A percentile compares a stretch with the other conserved stretches of the same genome.
Conservation (phyloP, 2,329 filamentous ascomycete genomes). For the Alternaria gansuensis region DNA sequence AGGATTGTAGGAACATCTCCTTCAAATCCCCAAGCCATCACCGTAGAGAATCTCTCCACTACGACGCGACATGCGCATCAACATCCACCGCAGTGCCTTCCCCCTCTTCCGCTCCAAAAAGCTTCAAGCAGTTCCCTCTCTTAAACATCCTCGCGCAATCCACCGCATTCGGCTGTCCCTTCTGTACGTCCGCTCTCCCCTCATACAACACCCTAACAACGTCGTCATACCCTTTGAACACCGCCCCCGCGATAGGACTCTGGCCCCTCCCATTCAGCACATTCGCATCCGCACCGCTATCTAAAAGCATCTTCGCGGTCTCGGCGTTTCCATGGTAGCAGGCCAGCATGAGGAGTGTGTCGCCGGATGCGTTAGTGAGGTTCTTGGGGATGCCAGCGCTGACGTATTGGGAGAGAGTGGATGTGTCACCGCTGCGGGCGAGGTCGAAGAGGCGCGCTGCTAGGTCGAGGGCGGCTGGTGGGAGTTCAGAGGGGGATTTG, state of each 20-base stretch:
- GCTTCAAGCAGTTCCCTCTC: slow-evolving; percentile 46
- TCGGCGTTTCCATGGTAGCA: slow-evolving; percentile 73
- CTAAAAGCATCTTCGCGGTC: slow-evolving; percentile 68
- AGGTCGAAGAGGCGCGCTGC: slow-evolving; percentile 73
- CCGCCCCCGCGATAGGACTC: slow-evolving; percentile 73
- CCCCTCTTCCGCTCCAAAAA: slow-evolving; percentile 42
- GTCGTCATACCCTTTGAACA: slow-evolving; percentile 74
- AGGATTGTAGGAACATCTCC: neutral
- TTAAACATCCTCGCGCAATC: slow-evolving; percentile 60
- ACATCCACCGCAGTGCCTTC: slow-evolving; percentile 20
- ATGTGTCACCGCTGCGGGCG: slow-evolving; percentile 67
- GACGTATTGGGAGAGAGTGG: slow-evolving; percentile 70
- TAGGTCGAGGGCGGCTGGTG: slow-evolving; percentile 72
- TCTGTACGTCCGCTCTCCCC: slow-evolving; percentile 53
- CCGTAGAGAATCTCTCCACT: neutral
- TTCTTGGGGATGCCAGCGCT: slow-evolving; percentile 72
- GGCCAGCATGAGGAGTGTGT: slow-evolving; percentile 78
- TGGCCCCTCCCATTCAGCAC: slow-evolving; percentile 73
- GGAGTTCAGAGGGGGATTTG: slow-evolving; percentile 53
- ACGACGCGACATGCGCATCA: slow-evolving; percentile 8
- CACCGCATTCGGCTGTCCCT: slow-evolving; percentile 58
- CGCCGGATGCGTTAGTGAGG: slow-evolving; percentile 76
- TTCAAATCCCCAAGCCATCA: neutral
- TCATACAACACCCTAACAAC: slow-evolving; percentile 66
- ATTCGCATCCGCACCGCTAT: slow-evolving; percentile 72